Conservation (phyloP, 345 rosid genomes). For the Reutealis trisperma region DNA sequence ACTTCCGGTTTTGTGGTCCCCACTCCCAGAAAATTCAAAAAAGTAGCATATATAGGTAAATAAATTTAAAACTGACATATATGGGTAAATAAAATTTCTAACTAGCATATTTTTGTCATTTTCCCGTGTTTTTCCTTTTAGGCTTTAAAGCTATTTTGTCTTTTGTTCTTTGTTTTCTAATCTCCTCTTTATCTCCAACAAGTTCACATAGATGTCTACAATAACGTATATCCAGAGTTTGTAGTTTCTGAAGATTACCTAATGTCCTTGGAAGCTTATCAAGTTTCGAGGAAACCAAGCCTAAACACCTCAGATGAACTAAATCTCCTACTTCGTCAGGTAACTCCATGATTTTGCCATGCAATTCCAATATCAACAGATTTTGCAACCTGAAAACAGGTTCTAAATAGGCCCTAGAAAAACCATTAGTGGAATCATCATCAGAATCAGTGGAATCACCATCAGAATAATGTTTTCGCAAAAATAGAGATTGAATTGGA, state of each 20-base stretch:
- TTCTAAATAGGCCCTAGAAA: slow-evolving; percentile 11
- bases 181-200: too few relatives aligned
- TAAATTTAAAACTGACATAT: too few relatives aligned
- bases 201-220: not conserved
- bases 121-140: too few relatives aligned
- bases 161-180: too few relatives aligned
- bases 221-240: not conserved
- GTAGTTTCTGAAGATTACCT: slow-evolving; percentile 4
- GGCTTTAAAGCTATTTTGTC: too few relatives aligned
- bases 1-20: too few relatives aligned
- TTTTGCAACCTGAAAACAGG: slow-evolving; percentile 3
- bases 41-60: too few relatives aligned
- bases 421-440: not conserved
- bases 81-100: too few relatives aligned
- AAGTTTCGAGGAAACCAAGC: not conserved
- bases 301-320: slow-evolving; percentile 10
- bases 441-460: not conserved
- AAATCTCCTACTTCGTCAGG: slow-evolving; percentile 17
- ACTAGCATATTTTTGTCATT: too few relatives aligned
- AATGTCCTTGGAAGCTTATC: slow-evolving; percentile 10
- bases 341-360: not conserved
- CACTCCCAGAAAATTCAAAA: too few relatives aligned
- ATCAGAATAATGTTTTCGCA: not conserved
- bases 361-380: slow-evolving; percentile 7
- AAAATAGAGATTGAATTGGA: not conserved